These are phyloP conservation scores for Nymphaea thermarum DNA, from an alignment of 164 flowering plant species.

Conservation along the genomic window DNA sequence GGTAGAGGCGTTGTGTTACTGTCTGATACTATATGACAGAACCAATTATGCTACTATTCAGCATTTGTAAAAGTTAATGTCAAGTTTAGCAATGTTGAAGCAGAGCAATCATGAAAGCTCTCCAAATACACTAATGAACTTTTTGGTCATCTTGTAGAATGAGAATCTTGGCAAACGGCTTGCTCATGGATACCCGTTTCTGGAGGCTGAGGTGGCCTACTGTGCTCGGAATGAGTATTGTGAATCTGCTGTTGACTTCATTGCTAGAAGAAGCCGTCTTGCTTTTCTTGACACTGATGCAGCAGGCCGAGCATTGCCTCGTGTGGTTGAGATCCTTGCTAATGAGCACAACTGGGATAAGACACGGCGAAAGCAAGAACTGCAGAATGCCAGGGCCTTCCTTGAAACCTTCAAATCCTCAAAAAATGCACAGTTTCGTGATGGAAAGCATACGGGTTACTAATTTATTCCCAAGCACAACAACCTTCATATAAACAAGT, in stretches of 20 bases:
- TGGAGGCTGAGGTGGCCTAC: constrained; percentile 97
- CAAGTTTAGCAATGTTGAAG: too few species aligned
- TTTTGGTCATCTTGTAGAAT: constrained; percentile 30
- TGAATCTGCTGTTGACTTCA: constrained; percentile 89
- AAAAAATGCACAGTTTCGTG: constrained; percentile 82
- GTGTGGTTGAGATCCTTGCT: constrained; percentile 67
- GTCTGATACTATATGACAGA: too few species aligned
- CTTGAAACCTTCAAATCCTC: constrained; percentile 86
- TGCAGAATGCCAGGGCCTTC: constrained; percentile 46
- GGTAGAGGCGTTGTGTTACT: too few species aligned
- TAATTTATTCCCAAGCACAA: background rate
- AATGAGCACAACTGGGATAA: constrained; percentile 82
- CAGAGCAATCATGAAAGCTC: too few species aligned
- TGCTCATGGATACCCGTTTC: constrained; percentile 90
- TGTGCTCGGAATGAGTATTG: constrained; percentile 94
- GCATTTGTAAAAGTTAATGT: too few species aligned
- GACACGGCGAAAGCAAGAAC: constrained; percentile 51
- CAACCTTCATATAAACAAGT: background rate
- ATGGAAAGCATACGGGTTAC: constrained; percentile 60
- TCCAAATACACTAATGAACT: background rate
- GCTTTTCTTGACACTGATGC: constrained; percentile 98
- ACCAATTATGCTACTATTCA: too few species aligned
- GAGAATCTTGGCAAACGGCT: constrained; percentile 87
- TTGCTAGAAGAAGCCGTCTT: constrained; percentile 83
- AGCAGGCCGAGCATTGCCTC: constrained; percentile 72